Percentiles rank a stretch among this genome's conserved stretches.
Evolutionary conservation across 1,284 basidiomycete genomes (phyloP).

Genomic region (Microbotryum violaceum): DNA sequence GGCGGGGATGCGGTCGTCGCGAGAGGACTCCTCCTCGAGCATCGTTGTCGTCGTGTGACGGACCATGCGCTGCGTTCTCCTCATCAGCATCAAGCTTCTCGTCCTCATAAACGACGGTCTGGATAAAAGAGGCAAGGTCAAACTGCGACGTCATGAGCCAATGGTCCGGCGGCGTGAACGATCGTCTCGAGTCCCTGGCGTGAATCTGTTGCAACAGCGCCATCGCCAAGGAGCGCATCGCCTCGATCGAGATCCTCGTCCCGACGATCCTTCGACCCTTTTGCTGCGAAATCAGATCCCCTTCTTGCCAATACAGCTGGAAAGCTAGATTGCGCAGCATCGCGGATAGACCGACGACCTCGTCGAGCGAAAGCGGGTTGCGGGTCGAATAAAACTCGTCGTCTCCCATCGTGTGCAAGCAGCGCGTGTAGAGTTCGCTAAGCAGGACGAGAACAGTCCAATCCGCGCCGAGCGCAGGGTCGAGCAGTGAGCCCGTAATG

Average conservation of each 20-base stretch:
- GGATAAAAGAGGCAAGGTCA: conserved; percentile 77
- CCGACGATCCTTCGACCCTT: conserved; percentile 46
- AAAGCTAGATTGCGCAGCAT: conserved; percentile 72
- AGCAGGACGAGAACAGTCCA: conserved; percentile 66
- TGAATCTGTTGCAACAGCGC: conserved; percentile 69
- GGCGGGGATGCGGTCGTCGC: background rate
- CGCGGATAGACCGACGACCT: conserved; percentile 61
- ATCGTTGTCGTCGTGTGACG: background rate
- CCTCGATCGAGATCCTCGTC: conserved; percentile 45
- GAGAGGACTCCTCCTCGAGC: background rate
- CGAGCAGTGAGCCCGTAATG: conserved; percentile 35
- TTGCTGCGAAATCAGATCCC: conserved; percentile 29
- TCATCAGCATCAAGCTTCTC: conserved; percentile 31
- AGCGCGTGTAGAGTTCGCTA: conserved; percentile 73
- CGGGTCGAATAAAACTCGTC: conserved; percentile 81
- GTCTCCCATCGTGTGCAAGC: conserved; percentile 84
- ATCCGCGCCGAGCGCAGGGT: conserved; percentile 33
- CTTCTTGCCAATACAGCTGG: conserved; percentile 66
- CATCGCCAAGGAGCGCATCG: conserved; percentile 62
- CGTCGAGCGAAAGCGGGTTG: conserved; percentile 76
- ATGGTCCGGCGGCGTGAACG: conserved; percentile 70
- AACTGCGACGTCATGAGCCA: conserved; percentile 69
- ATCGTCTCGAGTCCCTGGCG: conserved; percentile 71
- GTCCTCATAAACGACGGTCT: conserved; percentile 65
- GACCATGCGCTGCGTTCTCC: background rate